Conservation (phyloP, 164 flowering plant genomes). For the Nymphaea thermarum region DNA sequence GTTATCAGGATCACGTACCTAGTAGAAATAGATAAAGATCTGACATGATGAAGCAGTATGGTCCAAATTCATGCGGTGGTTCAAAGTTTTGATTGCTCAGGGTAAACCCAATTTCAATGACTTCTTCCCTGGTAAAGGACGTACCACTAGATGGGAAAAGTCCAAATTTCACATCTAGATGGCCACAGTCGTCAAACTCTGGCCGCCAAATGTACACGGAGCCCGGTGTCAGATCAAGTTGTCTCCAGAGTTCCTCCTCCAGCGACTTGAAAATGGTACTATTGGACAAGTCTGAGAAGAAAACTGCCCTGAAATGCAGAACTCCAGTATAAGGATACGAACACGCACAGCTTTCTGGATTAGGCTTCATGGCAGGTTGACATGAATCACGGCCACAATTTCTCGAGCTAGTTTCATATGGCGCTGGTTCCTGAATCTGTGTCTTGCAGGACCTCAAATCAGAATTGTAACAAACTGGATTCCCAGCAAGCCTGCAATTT, state of each 20-base stretch:
- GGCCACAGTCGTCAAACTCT: conserved; percentile 48
- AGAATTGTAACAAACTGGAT: conserved; percentile 52
- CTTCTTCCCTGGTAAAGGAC: conserved; percentile 40
- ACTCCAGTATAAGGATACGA: conserved; percentile 74
- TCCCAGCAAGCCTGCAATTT: conserved; percentile 52
- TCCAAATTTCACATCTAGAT: conserved; percentile 48
- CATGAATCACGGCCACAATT: conserved; percentile 45
- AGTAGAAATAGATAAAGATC: conserved; percentile 34
- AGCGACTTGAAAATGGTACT: conserved; percentile 36
- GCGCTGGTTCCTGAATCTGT: conserved; percentile 15
- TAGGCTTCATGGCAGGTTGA: conserved; percentile 35
- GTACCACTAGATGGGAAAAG: conserved; percentile 39
- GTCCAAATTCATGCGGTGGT: conserved; percentile 56
- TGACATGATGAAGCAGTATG: conserved; percentile 45
- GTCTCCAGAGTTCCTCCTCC: conserved; percentile 57
- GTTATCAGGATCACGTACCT: conserved; percentile 23
- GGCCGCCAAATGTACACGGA: conserved; percentile 59
- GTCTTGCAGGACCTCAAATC: conserved; percentile 43
- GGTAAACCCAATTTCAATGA: conserved; percentile 60
- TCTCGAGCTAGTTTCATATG: conserved; percentile 58
- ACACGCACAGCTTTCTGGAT: conserved; percentile 69
- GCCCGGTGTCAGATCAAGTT: conserved; percentile 53
- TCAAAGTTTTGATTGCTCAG: conserved; percentile 52
- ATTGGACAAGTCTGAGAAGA: conserved; percentile 60
- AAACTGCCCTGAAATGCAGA: conserved; percentile 66